Evolutionary conservation across 2,329 filamentous ascomycete species (phyloP), one percentile per base, ranked within the genome.

Genomic region (Stemphylium lycopersici): DNA sequence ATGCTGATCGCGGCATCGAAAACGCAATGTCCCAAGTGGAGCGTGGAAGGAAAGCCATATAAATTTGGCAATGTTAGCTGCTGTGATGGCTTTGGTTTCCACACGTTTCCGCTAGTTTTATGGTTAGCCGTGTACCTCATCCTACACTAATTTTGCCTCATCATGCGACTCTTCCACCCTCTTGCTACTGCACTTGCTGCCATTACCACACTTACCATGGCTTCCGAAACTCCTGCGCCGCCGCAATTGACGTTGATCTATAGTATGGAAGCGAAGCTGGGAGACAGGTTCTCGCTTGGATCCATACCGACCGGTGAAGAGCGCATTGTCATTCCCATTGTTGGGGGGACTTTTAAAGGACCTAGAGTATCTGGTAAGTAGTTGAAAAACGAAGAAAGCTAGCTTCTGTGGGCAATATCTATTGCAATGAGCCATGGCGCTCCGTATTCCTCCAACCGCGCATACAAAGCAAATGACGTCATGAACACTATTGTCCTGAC

Each of bases 321-420:
- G 26, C 66, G 69, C 24, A 58, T 65, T 13, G 65, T 68, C 10
- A 70, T 71, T 13, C 68, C 69, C 7, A 71, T 72, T 42, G 54
- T 66, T 3, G 67, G 68, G n/a, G 68, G 69, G 6, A 66, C 58
- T 1, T 71, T 72, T 58, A 64, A 62, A n/a, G 69, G 69, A 1
- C 68, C 67, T 0, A 57, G 43, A 18, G 36, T 71, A 11, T 64
- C 58, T 36, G 69, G 69, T 67, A 44, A 41, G 55, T 55, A 20
- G 15, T 20, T 44, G 20, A 26, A 13, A 2, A n/a, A 15, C 3
- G 5, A 4, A 26, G 6, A 7, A 26, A 26, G 6, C 8, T 5
- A 2, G 24, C 24, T 8, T 26, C 24, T 26, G 6, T 26, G 2
- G 3, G 24, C 26, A 11, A 11, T 29, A 11, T 29, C 8, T 8